Evolutionary conservation across 2,329 filamentous ascomycete genomes (phyloP).

Genomic region (Uncinocarpus reesii): DNA sequence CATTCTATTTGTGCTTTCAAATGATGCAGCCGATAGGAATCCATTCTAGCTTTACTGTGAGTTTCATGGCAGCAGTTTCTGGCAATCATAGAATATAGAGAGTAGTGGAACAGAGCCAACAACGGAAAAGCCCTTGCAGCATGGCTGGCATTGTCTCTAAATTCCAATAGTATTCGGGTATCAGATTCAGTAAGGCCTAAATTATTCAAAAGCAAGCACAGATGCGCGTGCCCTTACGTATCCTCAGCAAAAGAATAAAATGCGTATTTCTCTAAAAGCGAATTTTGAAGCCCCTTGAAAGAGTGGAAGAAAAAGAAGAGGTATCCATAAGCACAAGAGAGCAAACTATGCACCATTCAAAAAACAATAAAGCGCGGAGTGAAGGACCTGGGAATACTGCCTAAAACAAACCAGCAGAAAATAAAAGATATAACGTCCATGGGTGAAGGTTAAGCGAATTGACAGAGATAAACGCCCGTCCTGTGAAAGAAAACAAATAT

Average conservation of each 20-base stretch:
- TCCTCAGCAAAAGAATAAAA: neutral
- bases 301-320: conserved; percentile 2
- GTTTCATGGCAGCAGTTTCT: too few species aligned
- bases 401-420: neutral
- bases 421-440: neutral
- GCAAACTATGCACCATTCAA: neutral
- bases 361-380: neutral
- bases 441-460: neutral
- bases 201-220: neutral
- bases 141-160: too few species aligned
- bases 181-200: too few species aligned
- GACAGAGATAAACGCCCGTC: neutral
- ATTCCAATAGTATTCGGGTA: too few species aligned
- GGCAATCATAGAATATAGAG: too few species aligned
- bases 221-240: neutral
- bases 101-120: too few species aligned
- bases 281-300: neutral
- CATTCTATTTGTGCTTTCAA: too few species aligned
- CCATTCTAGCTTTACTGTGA: too few species aligned
- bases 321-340: conserved; percentile 3
- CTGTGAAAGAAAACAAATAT: neutral
- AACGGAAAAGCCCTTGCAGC: too few species aligned
- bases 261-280: neutral
- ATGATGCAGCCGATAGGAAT: too few species aligned
- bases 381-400: neutral